phyloP scores from a whole-genome alignment of 345 rosid genomes.

The Rhodamnia argentea region DNA sequence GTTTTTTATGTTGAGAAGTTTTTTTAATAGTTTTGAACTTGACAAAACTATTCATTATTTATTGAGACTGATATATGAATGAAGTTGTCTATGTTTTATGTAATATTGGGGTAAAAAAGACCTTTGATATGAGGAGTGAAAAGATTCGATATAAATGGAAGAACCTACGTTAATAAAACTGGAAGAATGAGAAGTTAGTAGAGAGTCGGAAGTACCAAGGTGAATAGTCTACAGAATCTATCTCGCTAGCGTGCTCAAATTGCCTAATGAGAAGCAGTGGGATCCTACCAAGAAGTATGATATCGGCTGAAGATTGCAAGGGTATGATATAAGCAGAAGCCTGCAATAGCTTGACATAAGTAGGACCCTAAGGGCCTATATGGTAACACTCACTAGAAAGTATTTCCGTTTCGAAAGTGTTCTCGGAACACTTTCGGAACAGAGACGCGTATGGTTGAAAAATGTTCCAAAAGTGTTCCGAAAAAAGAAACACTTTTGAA shows the following conservation, averaged over 20 bases:
- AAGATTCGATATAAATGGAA: neutral
- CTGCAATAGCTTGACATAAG: neutral
- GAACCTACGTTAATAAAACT: neutral
- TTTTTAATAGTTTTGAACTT: neutral
- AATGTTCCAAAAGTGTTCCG: no score
- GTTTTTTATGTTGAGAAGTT: neutral
- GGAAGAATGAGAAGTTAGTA: neutral
- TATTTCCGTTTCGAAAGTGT: no score
- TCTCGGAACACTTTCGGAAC: no score
- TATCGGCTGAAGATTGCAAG: neutral
- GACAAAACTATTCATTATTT: neutral
- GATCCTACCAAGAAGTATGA: neutral
- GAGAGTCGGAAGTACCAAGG: neutral
- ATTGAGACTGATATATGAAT: neutral
- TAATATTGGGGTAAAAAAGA: neutral
- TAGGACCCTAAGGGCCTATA: accelerated
- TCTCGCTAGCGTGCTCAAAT: neutral
- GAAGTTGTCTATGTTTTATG: neutral
- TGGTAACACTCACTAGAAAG: no score
- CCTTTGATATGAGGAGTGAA: neutral
- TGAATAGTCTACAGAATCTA: neutral
- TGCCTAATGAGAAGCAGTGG: neutral
- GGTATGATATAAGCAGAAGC: neutral
- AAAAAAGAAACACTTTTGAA: no score
- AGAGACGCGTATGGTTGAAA: no score